phyloP scores from a whole-genome alignment of 1,139 yeast species.

The Tardiomyces depauwii region DNA sequence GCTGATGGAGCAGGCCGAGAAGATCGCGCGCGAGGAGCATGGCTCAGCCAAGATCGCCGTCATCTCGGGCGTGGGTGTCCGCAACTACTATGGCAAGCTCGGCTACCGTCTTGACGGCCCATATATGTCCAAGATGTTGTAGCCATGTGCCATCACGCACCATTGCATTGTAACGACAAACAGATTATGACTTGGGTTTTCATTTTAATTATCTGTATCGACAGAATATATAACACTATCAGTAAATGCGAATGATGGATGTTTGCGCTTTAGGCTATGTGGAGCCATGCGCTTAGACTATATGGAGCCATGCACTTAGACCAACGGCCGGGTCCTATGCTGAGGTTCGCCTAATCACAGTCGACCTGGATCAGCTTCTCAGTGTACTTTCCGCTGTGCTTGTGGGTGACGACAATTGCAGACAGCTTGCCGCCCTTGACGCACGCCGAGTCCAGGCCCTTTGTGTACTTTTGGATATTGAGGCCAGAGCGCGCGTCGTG shows the following conservation, averaged over 20 bases:
- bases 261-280: too few relatives aligned
- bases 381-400: constrained; percentile 18
- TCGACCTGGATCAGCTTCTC: constrained; percentile 23
- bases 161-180: background rate
- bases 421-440: constrained; percentile 61
- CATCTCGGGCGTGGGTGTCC: constrained; percentile 94
- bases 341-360: constrained; percentile 18
- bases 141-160: too few relatives aligned
- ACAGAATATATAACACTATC: background rate
- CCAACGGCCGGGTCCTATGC: too few relatives aligned
- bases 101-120: constrained; percentile 95
- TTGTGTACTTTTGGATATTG: constrained; percentile 49
- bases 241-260: too few relatives aligned
- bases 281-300: too few relatives aligned
- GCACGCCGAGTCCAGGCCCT: constrained; percentile 79
- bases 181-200: background rate
- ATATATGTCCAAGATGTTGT: constrained; percentile 67
- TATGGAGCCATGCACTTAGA: too few relatives aligned
- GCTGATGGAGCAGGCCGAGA: constrained; percentile 95
- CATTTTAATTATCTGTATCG: background rate
- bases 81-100: constrained; percentile 85
- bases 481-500: constrained; percentile 82
- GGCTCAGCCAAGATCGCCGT: constrained; percentile 87
- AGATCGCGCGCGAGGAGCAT: constrained; percentile 92
- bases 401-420: constrained; percentile 42